Base-by-base conservation (phyloP, 371 early-diverging fungal genomes). In the Apophysomyces sp. region DNA sequence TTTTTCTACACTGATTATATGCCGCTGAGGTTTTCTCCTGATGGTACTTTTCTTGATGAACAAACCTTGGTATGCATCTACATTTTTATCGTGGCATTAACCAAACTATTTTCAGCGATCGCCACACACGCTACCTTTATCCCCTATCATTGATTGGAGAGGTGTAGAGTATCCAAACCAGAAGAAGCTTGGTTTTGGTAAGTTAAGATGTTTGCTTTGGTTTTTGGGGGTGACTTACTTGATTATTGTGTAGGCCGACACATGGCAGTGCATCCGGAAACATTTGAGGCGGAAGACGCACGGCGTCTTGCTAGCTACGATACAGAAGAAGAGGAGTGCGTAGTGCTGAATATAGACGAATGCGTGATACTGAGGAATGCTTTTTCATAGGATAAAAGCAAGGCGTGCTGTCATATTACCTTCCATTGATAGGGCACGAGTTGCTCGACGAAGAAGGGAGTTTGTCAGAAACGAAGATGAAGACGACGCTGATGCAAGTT, bases 1-100 rank as follows among this genome's bases (percentile, higher is more conserved):
- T 87, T 87, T 57, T 92, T 92, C 67, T 81, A 82, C 65, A 83
- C 80, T 7, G 94, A 94, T 62, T 92, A 88, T 52, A 78, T 80
- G 11, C 83, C 84, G 1, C 83, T 90, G 13, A 79, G 84, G 1
- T 77, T 83, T 71, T 85, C 86, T 54, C 83, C 80, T 7, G 82
- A 91, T 63, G 86, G 84, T 29, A 78, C 80, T 54, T 87, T 93
- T 51, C 74, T 92, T 6, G 94, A 93, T 61, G 90, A 90, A 55
- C 77, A 85, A 51, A 81, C 88, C 8, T 83, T 88, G 58, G 70
- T 70, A 68, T 15, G 63, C 32, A 30, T 27, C 11, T 28, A 39
- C 13, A 21, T 39, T 24, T 21, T 52, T 4, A 7, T 24, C 3
- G 21, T n/a, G 28, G n/a, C 15, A 62, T 52, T 36, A 39, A 8